Evolutionary conservation across 441 rosid genomes (phyloP), one percentile per base, ranked within the genome.

Genomic region (Corymbia calophylla): DNA sequence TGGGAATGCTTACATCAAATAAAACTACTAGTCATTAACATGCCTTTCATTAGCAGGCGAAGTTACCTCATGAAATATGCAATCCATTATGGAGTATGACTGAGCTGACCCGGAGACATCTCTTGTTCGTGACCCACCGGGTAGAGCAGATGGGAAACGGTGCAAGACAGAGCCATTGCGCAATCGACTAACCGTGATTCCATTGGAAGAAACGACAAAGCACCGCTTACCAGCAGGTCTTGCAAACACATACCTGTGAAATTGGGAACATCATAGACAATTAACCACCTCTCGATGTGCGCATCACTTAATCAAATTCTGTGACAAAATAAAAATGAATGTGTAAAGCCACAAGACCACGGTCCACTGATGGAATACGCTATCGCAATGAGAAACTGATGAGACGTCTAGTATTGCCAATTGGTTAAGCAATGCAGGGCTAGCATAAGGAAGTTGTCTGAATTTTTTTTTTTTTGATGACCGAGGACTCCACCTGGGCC

Each of bases 181-280:
- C 82, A 92, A 77, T 90, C 99, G 93, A 89, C 99, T 98, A 51
- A 96, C 97, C 0, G 99, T 97, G 53, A 95, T 94, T 48, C 99
- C 99, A 77, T 96, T 93, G 10, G 95, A 90, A 39, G 99, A 96
- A 55, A 98, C 99, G 15, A 98, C 98, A 55, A 98, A 97, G 89
- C 99, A 98, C 86, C 99, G 92, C 70, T 96, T 98, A 19, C 99
- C 99, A 39, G 98, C 94, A 31, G 99, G 99, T 92, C 99, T 95
- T 17, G 97, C 96, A 88, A 93, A 93, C 49, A 94, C 98, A 92
- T 94, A 98, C 99, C 99, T 97, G 90, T 84, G 92, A 47, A 88
- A 53, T 53, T 13, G 18, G n/a, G n/a, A 7, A 77, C 12, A n/a
- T 77, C 81, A 10, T 70, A 5, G 29, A 70, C 81, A 70, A 44